Conservation (phyloP, 2,329 filamentous ascomycete species). For the Ophiosphaerella korrae region DNA sequence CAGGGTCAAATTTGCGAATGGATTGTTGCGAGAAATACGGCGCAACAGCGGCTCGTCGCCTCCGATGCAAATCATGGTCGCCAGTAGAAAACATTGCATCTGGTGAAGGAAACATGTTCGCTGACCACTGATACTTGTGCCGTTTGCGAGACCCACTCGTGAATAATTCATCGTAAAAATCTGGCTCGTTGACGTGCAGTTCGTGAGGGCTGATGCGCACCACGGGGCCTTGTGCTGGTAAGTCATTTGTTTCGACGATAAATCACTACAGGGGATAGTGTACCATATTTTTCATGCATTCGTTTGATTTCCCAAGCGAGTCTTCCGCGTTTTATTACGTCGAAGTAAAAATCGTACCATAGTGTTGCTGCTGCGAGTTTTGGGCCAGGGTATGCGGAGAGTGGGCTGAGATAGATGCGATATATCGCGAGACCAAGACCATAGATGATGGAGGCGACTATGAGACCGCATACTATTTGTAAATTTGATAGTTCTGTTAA, state of each 20-base stretch:
- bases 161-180: conserved; percentile 30
- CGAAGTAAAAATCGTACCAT: conserved; percentile 33
- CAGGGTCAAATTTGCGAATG: conserved; percentile 9
- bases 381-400: conserved; percentile 12
- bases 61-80: conserved; percentile 10
- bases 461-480: too few species aligned
- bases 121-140: conserved; percentile 17
- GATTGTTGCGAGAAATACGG: conserved; percentile 8
- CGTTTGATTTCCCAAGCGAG: conserved; percentile 25
- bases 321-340: conserved; percentile 22
- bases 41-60: conserved; percentile 6
- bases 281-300: conserved; percentile 29
- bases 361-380: conserved; percentile 14
- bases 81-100: conserved; percentile 6
- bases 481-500: too few species aligned
- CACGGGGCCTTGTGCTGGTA: conserved; percentile 19
- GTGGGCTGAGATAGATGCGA: conserved; percentile 8
- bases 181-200: conserved; percentile 24
- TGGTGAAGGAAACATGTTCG: conserved; percentile 10
- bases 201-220: conserved; percentile 32
- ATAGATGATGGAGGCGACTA: neutral
- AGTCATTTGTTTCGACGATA: neutral
- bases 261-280: neutral
- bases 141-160: conserved; percentile 4
- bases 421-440: conserved; percentile 4